These are phyloP conservation scores for Monilinia laxa DNA, from an alignment of 2,329 filamentous ascomycete species.

Conservation along the genomic window DNA sequence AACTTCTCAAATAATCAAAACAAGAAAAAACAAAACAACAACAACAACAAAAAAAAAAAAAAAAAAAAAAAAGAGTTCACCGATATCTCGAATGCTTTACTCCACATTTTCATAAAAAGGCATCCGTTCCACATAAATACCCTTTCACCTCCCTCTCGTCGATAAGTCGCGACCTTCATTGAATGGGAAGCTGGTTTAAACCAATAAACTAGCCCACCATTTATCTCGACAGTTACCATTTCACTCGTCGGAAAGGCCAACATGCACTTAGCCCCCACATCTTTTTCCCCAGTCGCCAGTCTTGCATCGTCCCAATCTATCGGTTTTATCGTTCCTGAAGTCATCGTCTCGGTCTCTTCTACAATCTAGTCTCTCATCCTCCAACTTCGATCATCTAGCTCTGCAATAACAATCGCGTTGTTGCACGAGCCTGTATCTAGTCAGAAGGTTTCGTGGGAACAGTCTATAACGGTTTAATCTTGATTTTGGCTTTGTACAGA, in stretches of 20 bases:
- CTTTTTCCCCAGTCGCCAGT: constrained; percentile 60
- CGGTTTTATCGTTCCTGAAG: constrained; percentile 58
- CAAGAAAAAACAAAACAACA: no score
- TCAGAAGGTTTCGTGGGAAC: constrained; percentile 45
- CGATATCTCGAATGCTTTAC: constrained; percentile 6
- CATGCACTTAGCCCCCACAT: constrained; percentile 58
- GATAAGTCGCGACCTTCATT: constrained; percentile 21
- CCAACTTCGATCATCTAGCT: constrained; percentile 48
- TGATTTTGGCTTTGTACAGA: constrained; percentile 49
- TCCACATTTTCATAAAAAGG: neutral
- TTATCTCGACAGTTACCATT: constrained; percentile 37
- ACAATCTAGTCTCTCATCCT: constrained; percentile 44
- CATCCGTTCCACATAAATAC: constrained; percentile 9
- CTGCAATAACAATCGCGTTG: constrained; percentile 38
- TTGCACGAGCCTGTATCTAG: constrained; percentile 44
- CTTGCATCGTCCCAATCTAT: constrained; percentile 53
- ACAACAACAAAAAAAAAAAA: no score
- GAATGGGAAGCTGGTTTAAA: constrained; percentile 37
- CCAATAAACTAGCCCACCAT: constrained; percentile 37
- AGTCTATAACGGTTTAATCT: constrained; percentile 47
- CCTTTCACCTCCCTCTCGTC: constrained; percentile 22
- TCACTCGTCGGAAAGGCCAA: constrained; percentile 43
- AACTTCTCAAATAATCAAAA: no score
- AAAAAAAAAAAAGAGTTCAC: neutral
- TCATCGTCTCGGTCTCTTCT: constrained; percentile 41